Percentiles rank a stretch among this genome's conserved stretches.
Conservation (phyloP, 192 early-diverging fungal genomes). For the Paraglomus brasilianum region DNA sequence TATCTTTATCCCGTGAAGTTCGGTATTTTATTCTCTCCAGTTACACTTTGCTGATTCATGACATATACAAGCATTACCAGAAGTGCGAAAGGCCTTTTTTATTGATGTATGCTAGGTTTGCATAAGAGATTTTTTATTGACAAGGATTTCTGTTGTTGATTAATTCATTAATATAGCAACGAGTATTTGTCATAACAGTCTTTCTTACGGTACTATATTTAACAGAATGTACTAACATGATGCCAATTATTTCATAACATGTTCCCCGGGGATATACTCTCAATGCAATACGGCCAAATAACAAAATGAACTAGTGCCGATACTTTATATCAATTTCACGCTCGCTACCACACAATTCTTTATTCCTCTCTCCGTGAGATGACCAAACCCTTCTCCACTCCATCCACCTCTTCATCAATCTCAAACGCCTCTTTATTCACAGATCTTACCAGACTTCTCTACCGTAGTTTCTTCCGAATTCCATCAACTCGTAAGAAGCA, state of each 20-base stretch:
- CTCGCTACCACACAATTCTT: conserved; percentile 8
- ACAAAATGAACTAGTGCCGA: no score
- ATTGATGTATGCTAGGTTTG: conserved; percentile 6
- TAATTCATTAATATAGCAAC: not conserved
- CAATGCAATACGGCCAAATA: no score
- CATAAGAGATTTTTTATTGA: not conserved
- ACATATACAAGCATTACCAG: conserved; percentile 20
- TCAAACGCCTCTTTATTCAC: no score
- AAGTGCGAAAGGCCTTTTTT: conserved; percentile 18
- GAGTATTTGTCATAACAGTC: no score
- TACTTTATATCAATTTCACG: not conserved
- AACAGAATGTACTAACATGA: no score
- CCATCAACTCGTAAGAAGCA: not conserved
- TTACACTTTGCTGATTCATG: conserved; percentile 11
- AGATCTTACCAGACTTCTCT: no score
- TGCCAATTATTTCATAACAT: no score
- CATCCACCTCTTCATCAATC: no score
- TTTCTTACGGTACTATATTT: no score
- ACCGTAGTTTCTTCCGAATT: not conserved
- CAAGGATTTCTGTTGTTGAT: not conserved
- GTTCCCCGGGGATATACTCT: no score
- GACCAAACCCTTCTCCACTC: conserved; percentile 1
- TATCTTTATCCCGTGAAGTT: no score
- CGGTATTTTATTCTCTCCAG: no score
- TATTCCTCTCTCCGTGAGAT: conserved; percentile 11